Conservation (phyloP, 306 rosid species). For the Canavalia gladiata region DNA sequence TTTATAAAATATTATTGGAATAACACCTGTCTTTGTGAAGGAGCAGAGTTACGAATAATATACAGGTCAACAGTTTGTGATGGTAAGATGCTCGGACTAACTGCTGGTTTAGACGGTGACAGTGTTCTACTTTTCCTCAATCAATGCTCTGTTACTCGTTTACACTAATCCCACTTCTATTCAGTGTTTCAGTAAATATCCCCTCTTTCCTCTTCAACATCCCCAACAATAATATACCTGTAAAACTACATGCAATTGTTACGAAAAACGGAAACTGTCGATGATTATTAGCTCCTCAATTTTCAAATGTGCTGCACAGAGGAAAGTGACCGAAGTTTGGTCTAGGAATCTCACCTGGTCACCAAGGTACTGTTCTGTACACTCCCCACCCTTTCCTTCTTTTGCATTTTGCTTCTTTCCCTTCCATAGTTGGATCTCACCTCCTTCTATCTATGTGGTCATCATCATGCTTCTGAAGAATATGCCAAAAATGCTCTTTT, state of each 20-base stretch:
- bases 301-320: slow-evolving; percentile 6
- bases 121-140: too few species aligned
- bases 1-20: too few species aligned
- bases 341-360: slow-evolving; percentile 4
- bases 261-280: slow-evolving; percentile 13
- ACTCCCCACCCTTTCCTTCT: background rate
- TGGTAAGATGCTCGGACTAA: too few species aligned
- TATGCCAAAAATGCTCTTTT: slow-evolving; percentile 16
- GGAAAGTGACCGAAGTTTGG: slow-evolving; percentile 21
- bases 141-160: too few species aligned
- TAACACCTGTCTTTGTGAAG: too few species aligned
- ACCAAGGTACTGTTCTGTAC: slow-evolving; percentile 25
- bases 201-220: background rate
- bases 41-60: too few species aligned
- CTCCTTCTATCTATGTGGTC: slow-evolving; percentile 9
- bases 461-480: slow-evolving; percentile 33
- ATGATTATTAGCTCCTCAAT: background rate
- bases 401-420: slow-evolving; percentile 26
- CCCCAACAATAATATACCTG: background rate
- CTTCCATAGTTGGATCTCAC: slow-evolving; percentile 26
- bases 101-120: too few species aligned
- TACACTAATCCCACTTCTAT: background rate
- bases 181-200: background rate
- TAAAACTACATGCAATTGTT: background rate
- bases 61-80: too few species aligned